A percentile compares a stretch with the other conserved stretches of the same genome.
Conservation (phyloP, 352 stramenopile genomes). For the Phytophthora sp. region DNA sequence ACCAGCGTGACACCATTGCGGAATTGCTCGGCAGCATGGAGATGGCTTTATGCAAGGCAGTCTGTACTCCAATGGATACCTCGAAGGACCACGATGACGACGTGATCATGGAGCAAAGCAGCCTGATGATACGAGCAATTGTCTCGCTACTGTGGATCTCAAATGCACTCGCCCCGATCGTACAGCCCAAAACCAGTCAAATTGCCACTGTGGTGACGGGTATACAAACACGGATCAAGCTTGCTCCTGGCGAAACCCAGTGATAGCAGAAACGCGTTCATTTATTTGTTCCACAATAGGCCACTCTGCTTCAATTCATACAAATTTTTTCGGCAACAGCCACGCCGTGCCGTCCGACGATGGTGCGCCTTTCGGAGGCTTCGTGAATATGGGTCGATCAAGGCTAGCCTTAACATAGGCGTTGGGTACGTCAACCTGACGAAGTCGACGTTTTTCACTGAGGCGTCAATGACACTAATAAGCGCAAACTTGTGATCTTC, state of each 20-base stretch:
- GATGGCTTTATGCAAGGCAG: constrained; percentile 1
- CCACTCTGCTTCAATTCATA: background rate
- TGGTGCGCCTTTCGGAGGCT: background rate
- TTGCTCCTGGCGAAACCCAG: no score
- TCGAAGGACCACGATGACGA: background rate
- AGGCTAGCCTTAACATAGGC: background rate
- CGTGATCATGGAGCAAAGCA: background rate
- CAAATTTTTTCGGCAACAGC: background rate
- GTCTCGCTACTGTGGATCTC: constrained; percentile 4
- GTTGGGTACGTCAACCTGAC: background rate
- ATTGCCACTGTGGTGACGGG: no score
- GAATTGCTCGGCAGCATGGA: constrained; percentile 2
- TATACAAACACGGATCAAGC: no score
- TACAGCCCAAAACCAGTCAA: no score
- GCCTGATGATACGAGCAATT: background rate
- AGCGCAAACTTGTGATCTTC: background rate
- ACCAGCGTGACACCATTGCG: constrained; percentile 5
- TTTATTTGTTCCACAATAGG: background rate
- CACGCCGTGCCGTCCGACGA: background rate
- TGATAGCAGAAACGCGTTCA: constrained; percentile 4
- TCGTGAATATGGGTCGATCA: background rate
- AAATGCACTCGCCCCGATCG: background rate
- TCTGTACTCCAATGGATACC: constrained; percentile 1
- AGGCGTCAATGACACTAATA: background rate
- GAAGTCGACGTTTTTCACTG: background rate